Base-by-base conservation (phyloP, 306 rosid genomes). In the Benincasa hispida region DNA sequence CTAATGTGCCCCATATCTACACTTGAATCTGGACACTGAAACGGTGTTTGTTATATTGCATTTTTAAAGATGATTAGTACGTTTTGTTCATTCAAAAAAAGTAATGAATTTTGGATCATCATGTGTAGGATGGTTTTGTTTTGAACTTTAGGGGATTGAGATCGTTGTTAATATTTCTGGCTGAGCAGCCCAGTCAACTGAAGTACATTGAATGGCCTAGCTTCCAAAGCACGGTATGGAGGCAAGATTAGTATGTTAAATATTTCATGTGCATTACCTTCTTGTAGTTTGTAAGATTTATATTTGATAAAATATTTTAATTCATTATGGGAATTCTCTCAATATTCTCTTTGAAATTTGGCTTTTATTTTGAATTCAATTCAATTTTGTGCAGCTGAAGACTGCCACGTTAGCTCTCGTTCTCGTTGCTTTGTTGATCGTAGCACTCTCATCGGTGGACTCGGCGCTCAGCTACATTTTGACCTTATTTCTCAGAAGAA, bases 181-280 rank as follows among this genome's bases (percentile, higher is more conserved):
- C 59, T 53, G 93, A 93, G 88, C 98, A 93, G 80, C 98, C 98
- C 39, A 81, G 97, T 85, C 97, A 91, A 84, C 87, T 93, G 62
- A 93, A 88, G 82, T 89, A 89, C 83, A 85, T 91, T 45, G 96
- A 93, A 74, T 93, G 98, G 97, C 98, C 97, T 14, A 82, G 86
- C 82, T 89, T 93, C 78, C 82, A 82, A 63, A 87, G 68, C 88
- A 89, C 92, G 87, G 97, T 93, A 88, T 45, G 93, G 10, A 42
- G 35, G 74, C 80, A 15, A 21, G 3, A 47, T 51, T 47, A 56
- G 42, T 25, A 57, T 60, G 42, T 73, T 14, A 59, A 58, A n/a
- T 69, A 10, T 54, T 28, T 34, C 25, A 67, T 35, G 25, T 15
- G 15, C 72, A 35, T 35, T 34, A 14, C 10, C 50, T 65, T 65